Conservation (phyloP, 1,284 basidiomycete genomes). For the Leccinum pachyderme region DNA sequence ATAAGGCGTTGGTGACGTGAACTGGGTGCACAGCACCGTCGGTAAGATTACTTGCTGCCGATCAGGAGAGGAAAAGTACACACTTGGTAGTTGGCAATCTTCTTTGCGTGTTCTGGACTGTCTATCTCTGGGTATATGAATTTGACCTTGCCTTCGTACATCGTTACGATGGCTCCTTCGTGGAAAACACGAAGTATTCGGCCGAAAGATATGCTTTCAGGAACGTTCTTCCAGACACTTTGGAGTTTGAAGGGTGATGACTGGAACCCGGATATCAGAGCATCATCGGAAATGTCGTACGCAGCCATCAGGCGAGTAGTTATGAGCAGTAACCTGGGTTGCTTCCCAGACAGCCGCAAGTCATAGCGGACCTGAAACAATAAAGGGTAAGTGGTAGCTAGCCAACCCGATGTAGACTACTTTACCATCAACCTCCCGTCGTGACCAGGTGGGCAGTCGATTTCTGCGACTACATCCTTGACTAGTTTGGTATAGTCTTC, state of each 20-base stretch:
- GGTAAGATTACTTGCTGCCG: neutral
- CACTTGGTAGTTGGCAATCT: constrained; percentile 22
- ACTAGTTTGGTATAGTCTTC: constrained; percentile 21
- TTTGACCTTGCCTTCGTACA: constrained; percentile 27
- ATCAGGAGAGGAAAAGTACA: neutral
- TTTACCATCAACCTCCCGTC: constrained; percentile 29
- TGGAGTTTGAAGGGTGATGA: constrained; percentile 12
- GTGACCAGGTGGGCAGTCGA: constrained; percentile 29
- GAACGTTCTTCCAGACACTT: constrained; percentile 19
- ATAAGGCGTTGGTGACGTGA: constrained; percentile 14
- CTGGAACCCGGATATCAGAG: constrained; percentile 11
- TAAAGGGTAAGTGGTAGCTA: neutral
- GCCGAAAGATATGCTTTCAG: constrained; percentile 25
- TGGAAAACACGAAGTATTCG: constrained; percentile 29
- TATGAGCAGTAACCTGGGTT: constrained; percentile 25
- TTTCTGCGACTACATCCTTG: constrained; percentile 25
- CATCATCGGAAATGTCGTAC: constrained; percentile 27
- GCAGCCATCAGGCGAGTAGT: constrained; percentile 31
- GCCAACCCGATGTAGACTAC: neutral
- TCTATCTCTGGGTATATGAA: constrained; percentile 32
- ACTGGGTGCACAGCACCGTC: constrained; percentile 12
- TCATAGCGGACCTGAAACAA: constrained; percentile 27
- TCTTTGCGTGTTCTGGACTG: constrained; percentile 13
- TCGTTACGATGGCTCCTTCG: constrained; percentile 27
- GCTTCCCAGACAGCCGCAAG: constrained; percentile 26